Evolutionary conservation across 139 green algal genomes (phyloP).

Genomic region (Mychonastes homosphaera): DNA sequence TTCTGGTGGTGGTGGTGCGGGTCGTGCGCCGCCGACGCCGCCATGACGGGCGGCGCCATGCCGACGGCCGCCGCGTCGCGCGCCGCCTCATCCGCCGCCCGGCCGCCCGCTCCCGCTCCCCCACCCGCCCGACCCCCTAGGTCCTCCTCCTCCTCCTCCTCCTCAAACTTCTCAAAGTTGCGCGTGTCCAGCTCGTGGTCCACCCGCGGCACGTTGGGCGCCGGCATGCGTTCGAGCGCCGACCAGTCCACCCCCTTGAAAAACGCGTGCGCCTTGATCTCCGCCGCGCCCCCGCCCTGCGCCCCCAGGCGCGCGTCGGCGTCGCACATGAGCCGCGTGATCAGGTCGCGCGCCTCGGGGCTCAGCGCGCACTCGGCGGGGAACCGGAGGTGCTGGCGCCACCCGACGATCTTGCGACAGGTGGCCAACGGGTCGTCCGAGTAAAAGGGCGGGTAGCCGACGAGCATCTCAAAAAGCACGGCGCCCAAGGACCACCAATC

Average conservation of each 20-base stretch:
- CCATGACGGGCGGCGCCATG: too few species aligned
- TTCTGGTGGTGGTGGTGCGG: too few species aligned
- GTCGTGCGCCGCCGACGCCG: too few species aligned
- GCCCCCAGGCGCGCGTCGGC: constrained; percentile 85
- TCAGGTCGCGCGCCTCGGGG: constrained; percentile 64
- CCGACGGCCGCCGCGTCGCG: too few species aligned
- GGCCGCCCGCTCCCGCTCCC: too few species aligned
- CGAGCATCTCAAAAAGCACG: constrained; percentile 97
- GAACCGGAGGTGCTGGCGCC: constrained; percentile 82
- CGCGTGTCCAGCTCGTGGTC: constrained; percentile 87
- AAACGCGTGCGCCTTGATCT: constrained; percentile 75
- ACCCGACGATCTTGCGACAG: constrained; percentile 92
- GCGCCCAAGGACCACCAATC: constrained; percentile 97
- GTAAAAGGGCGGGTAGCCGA: constrained; percentile 96
- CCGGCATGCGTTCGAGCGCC: constrained; percentile 37
- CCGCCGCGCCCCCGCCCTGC: constrained; percentile 25
- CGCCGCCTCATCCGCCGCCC: too few species aligned
- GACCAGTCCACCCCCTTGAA: constrained; percentile 83
- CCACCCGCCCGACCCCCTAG: too few species aligned
- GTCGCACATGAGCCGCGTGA: constrained; percentile 85
- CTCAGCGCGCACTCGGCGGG: constrained; percentile 53
- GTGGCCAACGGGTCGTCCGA: constrained; percentile 88
- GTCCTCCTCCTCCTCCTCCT: too few species aligned
- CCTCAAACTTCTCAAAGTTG: constrained; percentile 97
- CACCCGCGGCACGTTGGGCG: constrained; percentile 73